Percentiles rank a stretch among this genome's conserved stretches.
These are phyloP conservation scores for Phytophthora quininea DNA, from an alignment of 352 stramenopile genomes.

Conservation along the genomic window DNA sequence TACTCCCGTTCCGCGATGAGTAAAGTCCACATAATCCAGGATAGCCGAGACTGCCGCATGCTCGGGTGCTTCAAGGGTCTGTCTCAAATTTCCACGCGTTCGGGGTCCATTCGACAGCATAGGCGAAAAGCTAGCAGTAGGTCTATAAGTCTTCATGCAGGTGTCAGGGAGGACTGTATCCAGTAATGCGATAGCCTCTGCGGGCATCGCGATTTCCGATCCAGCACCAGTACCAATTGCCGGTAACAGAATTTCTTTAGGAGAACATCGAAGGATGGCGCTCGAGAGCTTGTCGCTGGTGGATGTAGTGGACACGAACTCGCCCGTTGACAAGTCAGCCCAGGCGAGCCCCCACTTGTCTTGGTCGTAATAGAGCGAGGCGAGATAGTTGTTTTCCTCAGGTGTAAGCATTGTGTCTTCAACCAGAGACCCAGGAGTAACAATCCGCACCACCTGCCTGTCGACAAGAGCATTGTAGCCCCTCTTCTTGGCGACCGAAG, in stretches of 20 bases:
- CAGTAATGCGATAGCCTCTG: slow-evolving; percentile 34
- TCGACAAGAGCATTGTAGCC: slow-evolving; percentile 71
- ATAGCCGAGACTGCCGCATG: slow-evolving; percentile 57
- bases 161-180: slow-evolving; percentile 47
- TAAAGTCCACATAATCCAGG: slow-evolving; percentile 74
- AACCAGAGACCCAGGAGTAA: slow-evolving; percentile 76
- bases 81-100: slow-evolving; percentile 7
- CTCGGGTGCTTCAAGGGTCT: slow-evolving; percentile 32
- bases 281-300: slow-evolving; percentile 64
- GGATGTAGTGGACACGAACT: slow-evolving; percentile 72
- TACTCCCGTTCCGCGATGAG: slow-evolving; percentile 43
- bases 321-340: slow-evolving; percentile 78
- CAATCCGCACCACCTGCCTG: slow-evolving; percentile 76
- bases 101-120: slow-evolving; percentile 1
- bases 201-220: slow-evolving; percentile 3
- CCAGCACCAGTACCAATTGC: slow-evolving; percentile 2
- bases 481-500: slow-evolving; percentile 49
- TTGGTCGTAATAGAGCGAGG: slow-evolving; percentile 46
- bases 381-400: slow-evolving; percentile 83
- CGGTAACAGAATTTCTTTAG: slow-evolving; percentile 73
- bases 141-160: slow-evolving; percentile 73
- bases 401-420: slow-evolving; percentile 81
- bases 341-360: slow-evolving; percentile 65
- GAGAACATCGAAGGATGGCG: slow-evolving; percentile 63
- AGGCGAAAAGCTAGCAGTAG: slow-evolving; percentile 32